Evolutionary conservation across 1,284 basidiomycete species (phyloP), one percentile per base, ranked within the genome.

Genomic region (Butyriboletus appendiculatus): DNA sequence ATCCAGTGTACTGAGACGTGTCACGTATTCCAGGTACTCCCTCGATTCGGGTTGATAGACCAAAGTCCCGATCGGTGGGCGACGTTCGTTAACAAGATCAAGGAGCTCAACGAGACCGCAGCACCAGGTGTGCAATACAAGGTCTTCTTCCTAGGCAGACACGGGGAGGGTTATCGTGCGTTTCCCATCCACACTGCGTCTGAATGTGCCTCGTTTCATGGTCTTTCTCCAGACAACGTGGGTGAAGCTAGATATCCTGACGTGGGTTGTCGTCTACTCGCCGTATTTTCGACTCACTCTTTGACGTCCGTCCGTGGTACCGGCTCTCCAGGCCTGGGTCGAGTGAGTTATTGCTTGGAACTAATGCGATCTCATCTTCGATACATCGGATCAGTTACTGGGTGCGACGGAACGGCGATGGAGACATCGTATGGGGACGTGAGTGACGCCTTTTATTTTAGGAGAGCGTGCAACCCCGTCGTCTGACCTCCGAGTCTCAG

Each of bases 401-500:
- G 84, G 80, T 87, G 0, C 81, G 79, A 62, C 66, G 86, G 12
- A 74, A 86, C 45, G 82, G 81, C 2, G 89, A 94, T 62, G 87
- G 77, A 8, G 80, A 87, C 48, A 72, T 92, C n/a, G 76, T 74
- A 3, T 92, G 90, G 90, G 90, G 90, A 28, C 90, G 84, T 84
- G 63, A 65, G 84, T 78, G 6, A 22, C 28, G 28, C 10, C 2
- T 11, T 11, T 24, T 9, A 16, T 45, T 46, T 43, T 6, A 11
- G 30, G 18, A 45, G 5, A 12, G 41, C 41, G 4, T n/a, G 28
- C 4, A 7, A 30, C 28, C n/a, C 15, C 15, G 7, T n/a, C 2
- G 9, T 24, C 39, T 26, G 52, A 43, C 28, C 41, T 50, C 38
- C 48, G 30, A 48, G 35, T 5, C 38, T 24, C 43, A 81, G 86